phyloP scores from a whole-genome alignment of 176 grass and related monocot species.

The Musa beccarii region DNA sequence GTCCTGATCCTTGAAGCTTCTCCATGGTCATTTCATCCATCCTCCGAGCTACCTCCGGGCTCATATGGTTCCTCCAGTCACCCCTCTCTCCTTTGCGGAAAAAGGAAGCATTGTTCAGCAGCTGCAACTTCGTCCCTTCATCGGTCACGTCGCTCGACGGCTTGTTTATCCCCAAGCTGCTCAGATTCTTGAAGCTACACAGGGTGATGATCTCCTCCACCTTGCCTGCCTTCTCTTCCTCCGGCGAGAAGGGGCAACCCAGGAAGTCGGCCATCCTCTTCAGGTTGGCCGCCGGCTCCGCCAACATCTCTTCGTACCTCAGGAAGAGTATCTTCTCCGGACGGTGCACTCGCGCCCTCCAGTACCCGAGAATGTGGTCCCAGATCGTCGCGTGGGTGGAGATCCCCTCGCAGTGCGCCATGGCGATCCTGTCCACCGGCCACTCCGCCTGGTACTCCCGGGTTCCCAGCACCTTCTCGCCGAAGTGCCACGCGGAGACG shows the following conservation, averaged over 20 bases:
- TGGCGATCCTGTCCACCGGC: background rate
- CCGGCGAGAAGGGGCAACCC: background rate
- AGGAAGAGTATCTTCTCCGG: conserved; percentile 36
- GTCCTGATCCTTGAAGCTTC: conserved; percentile 28
- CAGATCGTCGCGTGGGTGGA: too few relatives aligned
- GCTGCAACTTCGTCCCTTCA: conserved; percentile 14
- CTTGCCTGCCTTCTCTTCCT: conserved; percentile 19
- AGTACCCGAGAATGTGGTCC: conserved; percentile 6
- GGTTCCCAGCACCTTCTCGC: background rate
- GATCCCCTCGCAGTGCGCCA: background rate
- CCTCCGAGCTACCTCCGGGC: conserved; percentile 25
- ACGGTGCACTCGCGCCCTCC: conserved; percentile 27
- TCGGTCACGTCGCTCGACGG: conserved; percentile 23
- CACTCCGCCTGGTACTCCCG: too few relatives aligned
- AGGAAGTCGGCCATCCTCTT: background rate
- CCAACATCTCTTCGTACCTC: conserved; percentile 36
- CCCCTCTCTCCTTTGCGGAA: conserved; percentile 37
- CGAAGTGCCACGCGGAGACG: conserved; percentile 36
- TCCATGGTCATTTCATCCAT: conserved; percentile 29
- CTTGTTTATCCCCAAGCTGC: background rate
- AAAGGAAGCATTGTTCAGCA: conserved; percentile 39
- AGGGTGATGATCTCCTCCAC: background rate
- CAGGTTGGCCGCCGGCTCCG: conserved; percentile 9
- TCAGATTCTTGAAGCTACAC: too few relatives aligned
- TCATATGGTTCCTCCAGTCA: conserved; percentile 38